Percentiles rank a stretch among this genome's conserved stretches.
These are phyloP conservation scores for Lepiota brunneoincarnata DNA, from an alignment of 768 basidiomycete genomes.

Conservation along the genomic window DNA sequence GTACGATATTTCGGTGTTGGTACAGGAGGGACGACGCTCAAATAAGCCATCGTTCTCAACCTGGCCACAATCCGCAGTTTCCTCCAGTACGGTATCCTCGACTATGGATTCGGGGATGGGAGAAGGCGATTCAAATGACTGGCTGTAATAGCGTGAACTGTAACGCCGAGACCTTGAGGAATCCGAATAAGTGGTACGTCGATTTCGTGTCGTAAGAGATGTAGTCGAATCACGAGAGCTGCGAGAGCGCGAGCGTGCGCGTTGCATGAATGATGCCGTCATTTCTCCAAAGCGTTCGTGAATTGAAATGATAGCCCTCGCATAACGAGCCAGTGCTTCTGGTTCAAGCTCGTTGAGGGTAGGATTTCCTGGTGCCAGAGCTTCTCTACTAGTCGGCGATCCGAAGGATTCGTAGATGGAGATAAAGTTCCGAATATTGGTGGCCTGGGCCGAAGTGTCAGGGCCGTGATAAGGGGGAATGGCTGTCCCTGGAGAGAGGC, in stretches of 20 bases:
- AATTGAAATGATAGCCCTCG: not conserved
- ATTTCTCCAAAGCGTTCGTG: slow-evolving; percentile 1
- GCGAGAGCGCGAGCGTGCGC: not conserved
- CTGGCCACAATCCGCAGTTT: not conserved
- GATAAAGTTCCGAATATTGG: not conserved
- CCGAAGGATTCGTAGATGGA: not conserved
- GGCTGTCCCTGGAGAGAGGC: not conserved
- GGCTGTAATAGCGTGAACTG: too few species aligned
- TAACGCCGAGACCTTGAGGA: too few species aligned
- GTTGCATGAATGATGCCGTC: not conserved
- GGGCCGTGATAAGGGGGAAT: not conserved
- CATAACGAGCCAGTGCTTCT: not conserved
- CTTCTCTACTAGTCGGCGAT: not conserved
- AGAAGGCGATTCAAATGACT: too few species aligned
- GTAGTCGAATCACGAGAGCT: not conserved
- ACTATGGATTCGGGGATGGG: not conserved
- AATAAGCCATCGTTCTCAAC: not conserved
- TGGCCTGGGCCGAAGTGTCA: not conserved
- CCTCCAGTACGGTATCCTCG: not conserved
- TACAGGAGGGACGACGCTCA: not conserved
- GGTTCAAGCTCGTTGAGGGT: not conserved
- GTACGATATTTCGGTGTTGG: too few species aligned
- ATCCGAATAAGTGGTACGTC: too few species aligned
- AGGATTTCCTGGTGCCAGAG: not conserved
- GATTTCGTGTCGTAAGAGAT: too few species aligned